Conservation (phyloP, 2,329 filamentous ascomycete genomes). For the Aspergillus sp. region DNA sequence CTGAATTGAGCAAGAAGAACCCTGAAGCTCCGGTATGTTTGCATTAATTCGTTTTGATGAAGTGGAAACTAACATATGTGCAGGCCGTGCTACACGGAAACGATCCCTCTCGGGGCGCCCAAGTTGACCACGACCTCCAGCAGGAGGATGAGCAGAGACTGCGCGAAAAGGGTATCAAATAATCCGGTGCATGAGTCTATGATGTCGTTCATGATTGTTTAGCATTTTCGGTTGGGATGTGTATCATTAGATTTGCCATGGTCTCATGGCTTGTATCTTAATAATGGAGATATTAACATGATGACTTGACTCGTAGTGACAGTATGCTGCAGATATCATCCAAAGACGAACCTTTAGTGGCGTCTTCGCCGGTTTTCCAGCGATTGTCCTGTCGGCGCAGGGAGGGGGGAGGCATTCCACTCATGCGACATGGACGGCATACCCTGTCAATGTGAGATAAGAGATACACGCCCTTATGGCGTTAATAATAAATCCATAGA, state of each 20-base stretch:
- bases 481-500: not conserved
- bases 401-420: no score
- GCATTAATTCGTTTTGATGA: not conserved
- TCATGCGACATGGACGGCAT: no score
- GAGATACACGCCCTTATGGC: not conserved
- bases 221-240: slow-evolving; percentile 1
- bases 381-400: no score
- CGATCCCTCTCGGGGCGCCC: slow-evolving; percentile 40
- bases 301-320: not conserved
- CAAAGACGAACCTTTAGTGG: no score
- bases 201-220: not conserved
- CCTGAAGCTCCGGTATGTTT: slow-evolving; percentile 36
- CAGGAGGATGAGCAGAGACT: slow-evolving; percentile 39
- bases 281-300: slow-evolving; percentile 1
- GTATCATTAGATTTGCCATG: not conserved
- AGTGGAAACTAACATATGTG: slow-evolving; percentile 5
- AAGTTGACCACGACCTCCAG: slow-evolving; percentile 41
- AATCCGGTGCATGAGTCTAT: slow-evolving; percentile 4
- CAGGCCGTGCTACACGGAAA: slow-evolving; percentile 42
- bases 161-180: slow-evolving; percentile 38
- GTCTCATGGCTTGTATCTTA: slow-evolving; percentile 3
- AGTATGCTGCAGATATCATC: no score
- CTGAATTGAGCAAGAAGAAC: slow-evolving; percentile 35
- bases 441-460: not conserved
- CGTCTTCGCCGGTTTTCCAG: no score